phyloP scores from a whole-genome alignment of 305 asterid species.

The Plantago lanceolata region DNA sequence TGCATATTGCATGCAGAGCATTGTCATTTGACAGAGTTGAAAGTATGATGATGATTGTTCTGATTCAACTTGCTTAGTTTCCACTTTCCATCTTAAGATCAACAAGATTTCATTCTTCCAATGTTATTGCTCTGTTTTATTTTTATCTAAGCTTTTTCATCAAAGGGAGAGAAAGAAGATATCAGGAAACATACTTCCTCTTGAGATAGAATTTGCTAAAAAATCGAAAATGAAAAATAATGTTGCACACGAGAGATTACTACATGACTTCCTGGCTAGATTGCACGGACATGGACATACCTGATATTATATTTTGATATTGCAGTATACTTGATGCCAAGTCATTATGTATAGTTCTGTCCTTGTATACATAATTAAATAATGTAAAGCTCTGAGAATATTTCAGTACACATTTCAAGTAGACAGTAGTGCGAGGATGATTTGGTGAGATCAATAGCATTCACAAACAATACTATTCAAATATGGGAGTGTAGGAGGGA shows the following conservation, averaged over 20 bases:
- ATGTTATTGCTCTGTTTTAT: not conserved
- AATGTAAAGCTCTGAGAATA: not conserved
- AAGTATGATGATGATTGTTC: too few species aligned
- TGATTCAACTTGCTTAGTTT: too few species aligned
- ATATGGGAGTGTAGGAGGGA: not conserved
- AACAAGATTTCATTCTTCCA: not conserved
- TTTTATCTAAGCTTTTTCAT: too few species aligned
- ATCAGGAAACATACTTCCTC: not conserved
- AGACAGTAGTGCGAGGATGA: slow-evolving; percentile 4
- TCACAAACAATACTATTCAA: not conserved
- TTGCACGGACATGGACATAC: not conserved
- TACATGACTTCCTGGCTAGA: not conserved
- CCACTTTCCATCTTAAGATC: not conserved
- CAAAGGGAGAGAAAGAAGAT: too few species aligned
- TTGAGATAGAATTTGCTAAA: too few species aligned
- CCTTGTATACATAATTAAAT: too few species aligned
- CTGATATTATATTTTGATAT: too few species aligned
- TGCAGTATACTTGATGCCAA: not conserved
- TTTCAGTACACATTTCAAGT: not conserved
- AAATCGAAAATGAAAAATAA: too few species aligned
- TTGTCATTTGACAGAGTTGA: too few species aligned
- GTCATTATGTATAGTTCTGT: too few species aligned
- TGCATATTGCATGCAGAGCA: too few species aligned
- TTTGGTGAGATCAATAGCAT: slow-evolving; percentile 7
- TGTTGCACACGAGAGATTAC: not conserved